Percentiles rank a stretch among this genome's conserved stretches.
These are phyloP conservation scores for Acacia confusa DNA, from an alignment of 306 rosid species.

Conservation along the genomic window DNA sequence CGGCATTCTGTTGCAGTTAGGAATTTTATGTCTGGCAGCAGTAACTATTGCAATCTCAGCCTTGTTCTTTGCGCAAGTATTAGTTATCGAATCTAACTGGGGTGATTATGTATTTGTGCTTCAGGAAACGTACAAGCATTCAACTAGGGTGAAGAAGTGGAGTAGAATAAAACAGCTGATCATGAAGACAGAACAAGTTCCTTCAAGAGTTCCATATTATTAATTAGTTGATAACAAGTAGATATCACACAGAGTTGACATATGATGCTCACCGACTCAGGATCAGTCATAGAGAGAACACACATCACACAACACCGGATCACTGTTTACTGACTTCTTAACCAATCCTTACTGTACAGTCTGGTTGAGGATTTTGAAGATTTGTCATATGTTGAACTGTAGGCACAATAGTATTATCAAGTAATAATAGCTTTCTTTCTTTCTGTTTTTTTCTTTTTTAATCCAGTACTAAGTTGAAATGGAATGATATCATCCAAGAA, in stretches of 20 bases:
- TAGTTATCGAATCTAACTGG: slow-evolving; percentile 19
- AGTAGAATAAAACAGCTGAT: slow-evolving; percentile 14
- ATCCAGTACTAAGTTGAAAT: background rate
- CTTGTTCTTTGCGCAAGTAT: slow-evolving; percentile 14
- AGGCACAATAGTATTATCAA: background rate
- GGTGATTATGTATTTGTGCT: slow-evolving; percentile 27
- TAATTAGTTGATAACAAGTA: slow-evolving; percentile 12
- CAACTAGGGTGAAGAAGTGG: slow-evolving; percentile 29
- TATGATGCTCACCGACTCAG: slow-evolving; percentile 16
- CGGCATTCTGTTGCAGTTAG: slow-evolving; percentile 7
- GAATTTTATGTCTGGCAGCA: background rate
- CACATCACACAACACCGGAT: background rate
- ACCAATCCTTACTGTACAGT: background rate
- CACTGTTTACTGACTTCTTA: background rate
- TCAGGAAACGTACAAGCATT: slow-evolving; percentile 41
- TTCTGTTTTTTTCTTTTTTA: background rate
- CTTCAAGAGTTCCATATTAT: background rate
- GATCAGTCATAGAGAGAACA: slow-evolving; percentile 22
- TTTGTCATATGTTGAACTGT: slow-evolving; percentile 2
- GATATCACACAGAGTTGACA: slow-evolving; percentile 32
- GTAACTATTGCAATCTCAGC: background rate
- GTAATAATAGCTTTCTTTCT: background rate
- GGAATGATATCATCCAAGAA: background rate
- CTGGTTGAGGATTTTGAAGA: background rate
- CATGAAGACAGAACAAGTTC: slow-evolving; percentile 6